Evolutionary conservation across 139 green algal genomes (phyloP).

Genomic region (Micromonas commoda): DNA sequence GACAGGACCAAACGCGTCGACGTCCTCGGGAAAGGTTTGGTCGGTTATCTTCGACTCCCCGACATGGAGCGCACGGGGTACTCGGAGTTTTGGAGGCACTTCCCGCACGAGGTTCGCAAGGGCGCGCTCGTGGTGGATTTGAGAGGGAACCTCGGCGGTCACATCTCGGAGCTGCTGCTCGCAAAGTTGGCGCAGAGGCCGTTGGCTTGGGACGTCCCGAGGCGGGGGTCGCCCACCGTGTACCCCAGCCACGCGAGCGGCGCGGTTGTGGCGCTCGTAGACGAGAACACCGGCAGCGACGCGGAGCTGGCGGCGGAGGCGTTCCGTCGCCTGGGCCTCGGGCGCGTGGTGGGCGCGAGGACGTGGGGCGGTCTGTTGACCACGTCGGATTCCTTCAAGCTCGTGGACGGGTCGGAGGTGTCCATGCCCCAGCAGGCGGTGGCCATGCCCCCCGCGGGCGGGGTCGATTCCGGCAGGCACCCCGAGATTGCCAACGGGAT

Average conservation of each 20-base stretch:
- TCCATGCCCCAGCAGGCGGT: not conserved
- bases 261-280: slow-evolving; percentile 2
- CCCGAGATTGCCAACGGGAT: not conserved
- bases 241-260: not conserved
- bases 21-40: not conserved
- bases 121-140: slow-evolving; percentile 24
- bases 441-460: not conserved
- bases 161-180: slow-evolving; percentile 28
- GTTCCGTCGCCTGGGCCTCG: slow-evolving; percentile 23
- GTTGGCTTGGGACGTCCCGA: slow-evolving; percentile 21
- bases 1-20: not conserved
- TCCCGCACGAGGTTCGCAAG: slow-evolving; percentile 2
- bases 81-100: slow-evolving; percentile 25
- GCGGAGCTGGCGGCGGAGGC: slow-evolving; percentile 21
- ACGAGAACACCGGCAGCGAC: slow-evolving; percentile 21
- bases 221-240: not conserved
- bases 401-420: slow-evolving; percentile 17
- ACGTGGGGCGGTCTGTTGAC: slow-evolving; percentile 27
- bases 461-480: not conserved
- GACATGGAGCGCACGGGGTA: slow-evolving; percentile 30
- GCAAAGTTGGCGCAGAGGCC: slow-evolving; percentile 10
- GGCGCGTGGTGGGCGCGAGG: slow-evolving; percentile 7
- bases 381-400: not conserved
- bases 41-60: slow-evolving; percentile 25
- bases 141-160: slow-evolving; percentile 19